Evolutionary conservation across 805 yeast genomes (phyloP), one percentile per base, ranked within the genome.

Genomic region (Kazachstania taianensis): DNA sequence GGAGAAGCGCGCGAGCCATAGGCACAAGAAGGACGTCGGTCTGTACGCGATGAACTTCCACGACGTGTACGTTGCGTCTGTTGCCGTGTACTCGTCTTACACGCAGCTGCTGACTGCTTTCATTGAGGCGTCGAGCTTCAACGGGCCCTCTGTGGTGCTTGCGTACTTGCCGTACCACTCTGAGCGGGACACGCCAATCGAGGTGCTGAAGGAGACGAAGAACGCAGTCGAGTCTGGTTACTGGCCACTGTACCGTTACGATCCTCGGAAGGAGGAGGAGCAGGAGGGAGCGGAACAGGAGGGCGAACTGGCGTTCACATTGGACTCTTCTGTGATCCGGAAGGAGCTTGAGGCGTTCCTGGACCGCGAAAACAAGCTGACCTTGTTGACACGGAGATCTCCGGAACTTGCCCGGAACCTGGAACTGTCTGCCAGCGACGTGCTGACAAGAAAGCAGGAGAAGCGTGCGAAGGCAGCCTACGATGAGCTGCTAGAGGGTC

Each of bases 21-120:
- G 46, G 41, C 31, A 55, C 58, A 38, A 76, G 92, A 58, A 89
- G 62, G 95, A 89, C 55, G 76, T 87, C 44, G 97, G 96, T 37
- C 66, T 89, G 31, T 89, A 85, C 56, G 96, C 96, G 31, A 83
- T 89, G 95, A 83, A 84, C 61, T 84, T 79, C 49, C 92, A 94
- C 39, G 73, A 78, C 43, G 78, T 81, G 30, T 89, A 85, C 54
- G 96, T 87, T 48, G 95, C 96, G 6, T 84, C 95, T 14, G 86
- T 86, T 37, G 96, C 96, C 17, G 78, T 87, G 28, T 89, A 89
- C 61, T 73, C 94, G 2, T 85, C 96, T 2, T 89, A 87, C 65
- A 83, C 96, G 5, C 97, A 89, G 63, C 78, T 87, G 5, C 67
- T 89, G 45, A 84, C 89, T 47, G 86, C 96, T 0, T 64, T 89